A percentile compares a stretch with the other conserved stretches of the same genome.
These are phyloP conservation scores for Penicillium polonicum DNA, from an alignment of 2,329 filamentous ascomycete genomes.

Conservation along the genomic window DNA sequence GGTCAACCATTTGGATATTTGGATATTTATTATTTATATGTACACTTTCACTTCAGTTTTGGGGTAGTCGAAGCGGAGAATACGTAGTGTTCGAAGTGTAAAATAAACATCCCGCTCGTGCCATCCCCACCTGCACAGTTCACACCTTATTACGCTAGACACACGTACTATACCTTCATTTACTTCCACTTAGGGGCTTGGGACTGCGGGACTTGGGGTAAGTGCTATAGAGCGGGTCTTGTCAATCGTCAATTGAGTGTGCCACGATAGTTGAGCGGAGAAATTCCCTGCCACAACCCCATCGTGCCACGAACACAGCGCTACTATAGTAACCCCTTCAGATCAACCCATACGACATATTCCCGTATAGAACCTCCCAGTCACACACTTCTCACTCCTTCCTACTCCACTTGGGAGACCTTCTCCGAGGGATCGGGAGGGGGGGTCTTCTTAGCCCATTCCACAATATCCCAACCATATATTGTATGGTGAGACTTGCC, in stretches of 20 bases:
- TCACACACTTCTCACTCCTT: background rate
- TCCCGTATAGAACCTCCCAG: background rate
- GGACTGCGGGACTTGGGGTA: background rate
- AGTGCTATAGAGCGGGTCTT: slow-evolving; percentile 3
- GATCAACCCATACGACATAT: background rate
- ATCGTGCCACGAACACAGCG: slow-evolving; percentile 5
- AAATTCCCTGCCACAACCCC: background rate
- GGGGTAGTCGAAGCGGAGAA: background rate
- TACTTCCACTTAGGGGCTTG: background rate
- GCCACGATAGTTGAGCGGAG: slow-evolving; percentile 7
- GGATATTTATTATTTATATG: background rate
- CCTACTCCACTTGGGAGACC: background rate
- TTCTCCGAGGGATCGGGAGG: slow-evolving; percentile 3
- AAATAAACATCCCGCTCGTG: slow-evolving; percentile 10
- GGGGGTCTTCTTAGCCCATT: slow-evolving; percentile 5
- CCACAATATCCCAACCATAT: slow-evolving; percentile 7
- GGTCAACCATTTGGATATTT: slow-evolving; percentile 4
- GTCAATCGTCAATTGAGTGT: slow-evolving; percentile 2
- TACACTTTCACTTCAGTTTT: background rate
- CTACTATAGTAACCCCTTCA: background rate
- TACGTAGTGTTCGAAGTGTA: background rate
- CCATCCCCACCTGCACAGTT: slow-evolving; percentile 12
- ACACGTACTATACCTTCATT: background rate
- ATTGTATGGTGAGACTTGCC: background rate
- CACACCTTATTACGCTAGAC: slow-evolving; percentile 11